Conservation (phyloP, 2,329 filamentous ascomycete genomes). For the Fusarium guadeloupense region DNA sequence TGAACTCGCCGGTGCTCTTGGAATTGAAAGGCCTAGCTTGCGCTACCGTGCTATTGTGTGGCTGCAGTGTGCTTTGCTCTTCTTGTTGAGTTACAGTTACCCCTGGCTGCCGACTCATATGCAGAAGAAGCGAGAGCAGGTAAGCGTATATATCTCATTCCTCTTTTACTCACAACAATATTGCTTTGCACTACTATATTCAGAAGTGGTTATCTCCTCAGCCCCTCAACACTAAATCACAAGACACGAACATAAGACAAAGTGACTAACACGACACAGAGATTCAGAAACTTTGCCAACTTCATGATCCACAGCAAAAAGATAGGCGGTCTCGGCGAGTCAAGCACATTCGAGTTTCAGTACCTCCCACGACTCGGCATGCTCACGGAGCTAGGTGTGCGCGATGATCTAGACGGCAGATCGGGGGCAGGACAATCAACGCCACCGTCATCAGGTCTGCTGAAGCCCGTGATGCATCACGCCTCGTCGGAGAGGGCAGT, state of each 20-base stretch:
- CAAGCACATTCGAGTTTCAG: conserved; percentile 75
- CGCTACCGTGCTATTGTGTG: conserved; percentile 70
- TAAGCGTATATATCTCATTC: conserved; percentile 25
- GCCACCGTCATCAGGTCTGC: neutral
- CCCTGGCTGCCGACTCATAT: conserved; percentile 48
- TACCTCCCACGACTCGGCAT: conserved; percentile 64
- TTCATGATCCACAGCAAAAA: conserved; percentile 70
- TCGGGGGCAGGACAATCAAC: neutral
- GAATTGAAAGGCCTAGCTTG: conserved; percentile 62
- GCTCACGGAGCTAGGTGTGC: conserved; percentile 47
- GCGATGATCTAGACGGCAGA: conserved; percentile 2
- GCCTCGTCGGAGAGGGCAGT: conserved; percentile 27
- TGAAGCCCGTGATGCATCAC: conserved; percentile 8
- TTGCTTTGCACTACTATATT: neutral
- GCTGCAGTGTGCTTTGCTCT: conserved; percentile 74
- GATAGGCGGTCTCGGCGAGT: conserved; percentile 66
- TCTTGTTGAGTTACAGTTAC: conserved; percentile 59
- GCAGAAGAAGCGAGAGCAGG: conserved; percentile 50
- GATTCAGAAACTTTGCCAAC: conserved; percentile 41
- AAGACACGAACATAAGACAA: neutral
- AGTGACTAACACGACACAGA: conserved; percentile 35
- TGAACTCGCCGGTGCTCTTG: conserved; percentile 67
- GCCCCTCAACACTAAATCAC: neutral
- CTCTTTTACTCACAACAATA: neutral
- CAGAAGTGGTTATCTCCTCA: neutral